phyloP scores from a whole-genome alignment of 495 filamentous ascomycete genomes.

The Neurospora cerealis region DNA sequence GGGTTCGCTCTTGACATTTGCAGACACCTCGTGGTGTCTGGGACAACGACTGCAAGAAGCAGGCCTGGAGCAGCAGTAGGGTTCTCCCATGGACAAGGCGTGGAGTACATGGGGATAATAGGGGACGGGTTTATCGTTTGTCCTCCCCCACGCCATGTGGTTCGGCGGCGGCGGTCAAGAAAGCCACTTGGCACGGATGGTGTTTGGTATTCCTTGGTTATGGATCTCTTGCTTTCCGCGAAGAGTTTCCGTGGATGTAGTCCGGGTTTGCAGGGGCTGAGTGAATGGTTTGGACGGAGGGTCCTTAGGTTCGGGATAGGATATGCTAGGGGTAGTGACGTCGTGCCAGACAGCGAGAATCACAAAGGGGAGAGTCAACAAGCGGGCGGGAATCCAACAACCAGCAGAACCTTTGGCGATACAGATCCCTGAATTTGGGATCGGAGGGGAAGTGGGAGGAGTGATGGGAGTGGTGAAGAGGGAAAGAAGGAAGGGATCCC shows the following conservation, averaged over 20 bases:
- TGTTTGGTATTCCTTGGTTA: background rate
- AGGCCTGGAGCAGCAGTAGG: background rate
- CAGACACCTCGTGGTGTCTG: constrained; percentile 21
- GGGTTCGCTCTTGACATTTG: constrained; percentile 16
- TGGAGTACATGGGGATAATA: background rate
- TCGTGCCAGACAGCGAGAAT: background rate
- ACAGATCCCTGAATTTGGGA: background rate
- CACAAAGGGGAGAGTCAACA: background rate
- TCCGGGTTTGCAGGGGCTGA: background rate
- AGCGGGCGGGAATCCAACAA: background rate
- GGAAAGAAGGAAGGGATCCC: background rate
- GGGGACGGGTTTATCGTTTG: constrained; percentile 18
- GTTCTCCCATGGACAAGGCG: background rate
- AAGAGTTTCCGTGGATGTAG: background rate
- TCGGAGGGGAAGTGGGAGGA: background rate
- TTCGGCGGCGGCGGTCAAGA: background rate
- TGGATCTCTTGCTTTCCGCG: background rate
- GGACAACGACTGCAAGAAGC: constrained; percentile 18
- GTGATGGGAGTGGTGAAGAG: background rate
- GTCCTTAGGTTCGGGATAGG: background rate
- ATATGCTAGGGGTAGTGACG: background rate
- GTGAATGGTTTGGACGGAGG: background rate
- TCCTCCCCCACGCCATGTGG: constrained; percentile 19
- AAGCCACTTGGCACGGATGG: background rate
- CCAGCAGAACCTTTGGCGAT: background rate